Evolutionary conservation across 1,139 yeast genomes (phyloP).

Genomic region (Taphrina pruni): DNA sequence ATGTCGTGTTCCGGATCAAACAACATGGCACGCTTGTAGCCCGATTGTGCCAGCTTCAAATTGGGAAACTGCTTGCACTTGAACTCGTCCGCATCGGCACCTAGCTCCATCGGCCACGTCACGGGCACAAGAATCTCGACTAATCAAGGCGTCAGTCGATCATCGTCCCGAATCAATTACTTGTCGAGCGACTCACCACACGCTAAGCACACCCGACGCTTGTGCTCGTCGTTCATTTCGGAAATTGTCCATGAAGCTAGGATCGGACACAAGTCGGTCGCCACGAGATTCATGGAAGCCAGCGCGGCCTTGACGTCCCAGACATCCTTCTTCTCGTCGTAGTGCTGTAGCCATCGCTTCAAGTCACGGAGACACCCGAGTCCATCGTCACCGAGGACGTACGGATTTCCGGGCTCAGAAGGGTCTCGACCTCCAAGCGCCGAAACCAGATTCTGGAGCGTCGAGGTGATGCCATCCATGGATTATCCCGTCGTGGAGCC

Average conservation of each 20-base stretch:
- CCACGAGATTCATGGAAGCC: slow-evolving; percentile 75
- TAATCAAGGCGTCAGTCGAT: slow-evolving; percentile 47
- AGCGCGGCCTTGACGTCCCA: slow-evolving; percentile 89
- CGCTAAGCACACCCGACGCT: slow-evolving; percentile 45
- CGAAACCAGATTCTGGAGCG: slow-evolving; percentile 57
- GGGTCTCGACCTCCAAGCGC: slow-evolving; percentile 84
- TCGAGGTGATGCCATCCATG: slow-evolving; percentile 14
- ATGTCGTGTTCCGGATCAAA: slow-evolving; percentile 65
- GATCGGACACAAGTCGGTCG: slow-evolving; percentile 75
- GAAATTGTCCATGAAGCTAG: slow-evolving; percentile 73
- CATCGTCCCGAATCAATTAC: too few species aligned
- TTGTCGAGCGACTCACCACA: slow-evolving; percentile 43
- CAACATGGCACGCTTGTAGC: slow-evolving; percentile 73
- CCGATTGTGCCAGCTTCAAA: slow-evolving; percentile 67
- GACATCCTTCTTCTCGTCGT: slow-evolving; percentile 72
- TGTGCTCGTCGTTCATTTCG: slow-evolving; percentile 46
- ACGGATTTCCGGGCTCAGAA: slow-evolving; percentile 61
- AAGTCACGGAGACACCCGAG: slow-evolving; percentile 85
- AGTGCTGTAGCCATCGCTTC: slow-evolving; percentile 82
- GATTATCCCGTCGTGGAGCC: background rate
- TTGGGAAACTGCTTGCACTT: slow-evolving; percentile 65
- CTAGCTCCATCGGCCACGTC: slow-evolving; percentile 82
- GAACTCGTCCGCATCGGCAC: slow-evolving; percentile 57
- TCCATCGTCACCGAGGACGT: slow-evolving; percentile 89
- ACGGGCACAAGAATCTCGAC: slow-evolving; percentile 81